These are phyloP conservation scores for Ascochyta clinopodiicola DNA, from an alignment of 2,329 filamentous ascomycete genomes.

Conservation along the genomic window DNA sequence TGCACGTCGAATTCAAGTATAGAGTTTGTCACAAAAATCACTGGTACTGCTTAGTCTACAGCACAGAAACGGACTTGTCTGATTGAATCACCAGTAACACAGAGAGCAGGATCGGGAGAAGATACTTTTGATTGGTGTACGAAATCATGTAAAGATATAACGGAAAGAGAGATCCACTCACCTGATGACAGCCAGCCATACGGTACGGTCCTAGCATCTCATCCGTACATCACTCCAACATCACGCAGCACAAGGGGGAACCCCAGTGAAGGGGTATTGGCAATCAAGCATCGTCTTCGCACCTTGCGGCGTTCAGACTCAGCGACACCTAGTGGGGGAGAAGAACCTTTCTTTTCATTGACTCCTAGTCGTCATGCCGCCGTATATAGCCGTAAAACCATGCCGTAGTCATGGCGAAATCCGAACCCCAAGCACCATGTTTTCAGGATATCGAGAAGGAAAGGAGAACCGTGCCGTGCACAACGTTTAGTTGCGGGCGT, in stretches of 20 bases:
- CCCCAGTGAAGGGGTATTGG: slow-evolving; percentile 59
- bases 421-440: slow-evolving; percentile 85
- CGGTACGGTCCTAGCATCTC: slow-evolving; percentile 19
- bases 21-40: too few relatives aligned
- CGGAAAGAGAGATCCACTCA: slow-evolving; percentile 10
- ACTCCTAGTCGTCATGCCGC: slow-evolving; percentile 76
- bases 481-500: slow-evolving; percentile 41
- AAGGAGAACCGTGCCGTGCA: slow-evolving; percentile 57
- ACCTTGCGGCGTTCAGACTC: slow-evolving; percentile 64
- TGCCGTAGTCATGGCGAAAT: slow-evolving; percentile 92
- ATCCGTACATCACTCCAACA: slow-evolving; percentile 15
- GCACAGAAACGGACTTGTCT: too few relatives aligned
- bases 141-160: not conserved
- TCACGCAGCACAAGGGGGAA: slow-evolving; percentile 17
- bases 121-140: not conserved
- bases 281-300: slow-evolving; percentile 85
- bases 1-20: too few relatives aligned
- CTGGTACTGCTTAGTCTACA: too few relatives aligned
- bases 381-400: slow-evolving; percentile 71
- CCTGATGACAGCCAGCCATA: slow-evolving; percentile 19
- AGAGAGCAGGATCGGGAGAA: not conserved
- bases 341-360: slow-evolving; percentile 52
- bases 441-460: slow-evolving; percentile 44
- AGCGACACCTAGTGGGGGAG: slow-evolving; percentile 79
- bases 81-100: not conserved